Percentiles rank a stretch among this genome's conserved stretches.
phyloP scores from a whole-genome alignment of 1,139 yeast genomes.

The Kodamaea ohmeri region DNA sequence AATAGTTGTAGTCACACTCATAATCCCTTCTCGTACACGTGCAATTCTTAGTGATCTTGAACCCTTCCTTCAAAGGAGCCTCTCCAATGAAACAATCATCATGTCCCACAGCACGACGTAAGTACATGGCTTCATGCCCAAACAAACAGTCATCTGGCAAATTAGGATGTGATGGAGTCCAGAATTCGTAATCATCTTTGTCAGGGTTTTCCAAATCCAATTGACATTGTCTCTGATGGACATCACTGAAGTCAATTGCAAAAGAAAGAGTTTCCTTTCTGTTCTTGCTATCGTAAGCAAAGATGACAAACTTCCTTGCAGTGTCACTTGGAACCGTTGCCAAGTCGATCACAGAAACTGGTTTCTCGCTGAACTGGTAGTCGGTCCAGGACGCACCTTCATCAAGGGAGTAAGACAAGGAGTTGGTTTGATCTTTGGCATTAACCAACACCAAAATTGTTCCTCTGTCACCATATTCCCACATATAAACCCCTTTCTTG shows the following conservation, averaged over 20 bases:
- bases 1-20: constrained; percentile 91
- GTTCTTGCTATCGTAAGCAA: constrained; percentile 21
- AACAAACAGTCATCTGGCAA: constrained; percentile 68
- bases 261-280: constrained; percentile 29
- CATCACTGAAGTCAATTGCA: constrained; percentile 69
- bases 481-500: constrained; percentile 69
- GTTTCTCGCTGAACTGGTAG: constrained; percentile 57
- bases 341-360: constrained; percentile 62
- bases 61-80: constrained; percentile 65
- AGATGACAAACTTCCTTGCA: constrained; percentile 60
- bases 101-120: constrained; percentile 63
- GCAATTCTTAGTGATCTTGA: constrained; percentile 63
- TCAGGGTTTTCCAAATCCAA: constrained; percentile 59
- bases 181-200: constrained; percentile 73
- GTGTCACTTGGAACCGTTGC: constrained; percentile 92
- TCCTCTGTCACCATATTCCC: constrained; percentile 98
- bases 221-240: constrained; percentile 67
- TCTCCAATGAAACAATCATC: constrained; percentile 78
- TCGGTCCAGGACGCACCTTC: constrained; percentile 78
- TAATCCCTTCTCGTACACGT: constrained; percentile 83
- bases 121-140: constrained; percentile 80
- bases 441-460: constrained; percentile 73
- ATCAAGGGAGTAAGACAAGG: constrained; percentile 65
- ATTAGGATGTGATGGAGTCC: constrained; percentile 75
- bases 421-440: constrained; percentile 55